These are phyloP conservation scores for Albatrellus ellisii DNA, from an alignment of 768 basidiomycete species.

Conservation along the genomic window DNA sequence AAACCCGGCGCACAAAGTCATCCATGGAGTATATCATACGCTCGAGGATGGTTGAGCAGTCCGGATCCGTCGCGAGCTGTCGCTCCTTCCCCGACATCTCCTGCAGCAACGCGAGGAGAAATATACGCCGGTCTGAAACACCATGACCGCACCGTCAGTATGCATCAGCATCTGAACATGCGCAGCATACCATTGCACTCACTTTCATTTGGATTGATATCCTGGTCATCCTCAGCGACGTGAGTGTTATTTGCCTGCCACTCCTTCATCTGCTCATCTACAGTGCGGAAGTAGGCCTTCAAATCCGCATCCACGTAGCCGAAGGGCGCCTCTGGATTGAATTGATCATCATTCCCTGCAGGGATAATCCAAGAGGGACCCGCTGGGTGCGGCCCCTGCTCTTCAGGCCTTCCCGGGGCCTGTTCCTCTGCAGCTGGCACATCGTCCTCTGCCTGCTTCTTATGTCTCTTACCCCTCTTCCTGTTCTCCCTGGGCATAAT, in stretches of 20 bases:
- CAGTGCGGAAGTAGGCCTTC: slow-evolving; percentile 86
- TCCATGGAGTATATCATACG: slow-evolving; percentile 90
- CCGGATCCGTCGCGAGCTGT: slow-evolving; percentile 84
- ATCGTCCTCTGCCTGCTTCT: slow-evolving; percentile 27
- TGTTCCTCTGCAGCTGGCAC: slow-evolving; percentile 16
- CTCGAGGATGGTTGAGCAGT: slow-evolving; percentile 85
- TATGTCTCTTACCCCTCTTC: slow-evolving; percentile 69
- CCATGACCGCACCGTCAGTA: neutral
- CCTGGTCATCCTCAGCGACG: slow-evolving; percentile 31
- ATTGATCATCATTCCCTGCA: slow-evolving; percentile 22
- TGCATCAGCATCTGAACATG: slow-evolving; percentile 15
- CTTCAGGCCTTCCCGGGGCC: slow-evolving; percentile 9
- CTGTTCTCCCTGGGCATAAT: slow-evolving; percentile 66
- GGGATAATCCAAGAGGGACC: slow-evolving; percentile 64
- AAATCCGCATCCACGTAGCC: slow-evolving; percentile 83
- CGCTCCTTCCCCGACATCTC: slow-evolving; percentile 86
- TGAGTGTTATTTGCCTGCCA: slow-evolving; percentile 57
- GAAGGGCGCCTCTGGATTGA: slow-evolving; percentile 66
- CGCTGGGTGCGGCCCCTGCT: slow-evolving; percentile 4
- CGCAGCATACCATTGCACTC: slow-evolving; percentile 13
- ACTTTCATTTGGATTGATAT: slow-evolving; percentile 64
- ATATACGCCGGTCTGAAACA: slow-evolving; percentile 24
- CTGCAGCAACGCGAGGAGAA: slow-evolving; percentile 69
- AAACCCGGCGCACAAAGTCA: slow-evolving; percentile 87
- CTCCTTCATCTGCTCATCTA: slow-evolving; percentile 75